Evolutionary conservation across 148 eudicot species (phyloP).

Genomic region (Amaranthus hypochondriacus): DNA sequence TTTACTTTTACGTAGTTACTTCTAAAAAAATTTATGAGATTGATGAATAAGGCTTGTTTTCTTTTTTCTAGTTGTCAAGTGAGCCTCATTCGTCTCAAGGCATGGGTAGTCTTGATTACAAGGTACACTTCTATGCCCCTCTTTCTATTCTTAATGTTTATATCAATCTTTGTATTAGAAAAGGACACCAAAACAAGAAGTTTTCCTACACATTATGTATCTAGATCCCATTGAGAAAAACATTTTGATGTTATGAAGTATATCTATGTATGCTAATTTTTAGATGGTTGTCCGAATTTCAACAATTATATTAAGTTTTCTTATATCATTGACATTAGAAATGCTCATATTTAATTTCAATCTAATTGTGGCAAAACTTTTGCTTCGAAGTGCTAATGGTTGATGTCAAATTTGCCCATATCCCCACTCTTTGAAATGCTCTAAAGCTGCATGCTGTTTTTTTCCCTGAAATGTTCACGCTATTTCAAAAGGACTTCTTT

Average conservation of each 20-base stretch:
- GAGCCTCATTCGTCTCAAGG: conserved; percentile 96
- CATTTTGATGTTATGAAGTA: background rate
- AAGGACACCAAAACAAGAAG: background rate
- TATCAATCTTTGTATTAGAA: conserved; percentile 1
- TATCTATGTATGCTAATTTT: background rate
- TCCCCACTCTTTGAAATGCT: background rate
- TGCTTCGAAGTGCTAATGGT: too few relatives aligned
- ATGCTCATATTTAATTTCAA: background rate
- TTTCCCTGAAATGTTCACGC: background rate
- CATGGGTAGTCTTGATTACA: conserved; percentile 79
- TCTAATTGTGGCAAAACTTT: background rate
- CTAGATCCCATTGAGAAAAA: background rate
- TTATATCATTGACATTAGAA: too few relatives aligned
- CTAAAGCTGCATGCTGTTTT: background rate
- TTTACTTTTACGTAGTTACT: background rate
- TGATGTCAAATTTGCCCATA: background rate
- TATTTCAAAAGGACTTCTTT: background rate
- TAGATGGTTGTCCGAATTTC: background rate
- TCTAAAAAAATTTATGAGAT: conserved; percentile 6
- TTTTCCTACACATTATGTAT: background rate
- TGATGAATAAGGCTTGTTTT: conserved; percentile 7
- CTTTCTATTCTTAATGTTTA: background rate
- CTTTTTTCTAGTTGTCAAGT: conserved; percentile 56
- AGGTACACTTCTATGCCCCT: conserved; percentile 37
- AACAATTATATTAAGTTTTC: background rate